Conservation (phyloP, 345 rosid genomes). For the Gossypium ekmanianum region DNA sequence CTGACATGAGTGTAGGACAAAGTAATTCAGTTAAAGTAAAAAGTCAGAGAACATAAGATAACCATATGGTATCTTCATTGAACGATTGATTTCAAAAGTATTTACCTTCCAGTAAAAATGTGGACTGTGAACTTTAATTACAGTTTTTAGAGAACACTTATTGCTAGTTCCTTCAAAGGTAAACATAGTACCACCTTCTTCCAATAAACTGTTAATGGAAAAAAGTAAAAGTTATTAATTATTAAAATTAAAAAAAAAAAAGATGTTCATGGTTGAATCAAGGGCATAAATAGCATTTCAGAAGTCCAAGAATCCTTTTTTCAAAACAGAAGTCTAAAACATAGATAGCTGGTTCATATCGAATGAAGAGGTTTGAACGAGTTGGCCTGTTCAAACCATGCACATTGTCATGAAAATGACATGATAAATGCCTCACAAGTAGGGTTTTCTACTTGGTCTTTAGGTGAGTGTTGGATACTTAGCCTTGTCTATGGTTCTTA, state of each 20-base stretch:
- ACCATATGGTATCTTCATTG: not conserved
- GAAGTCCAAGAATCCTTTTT: not conserved
- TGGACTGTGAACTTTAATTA: constrained; percentile 68
- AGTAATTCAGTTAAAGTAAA: no score
- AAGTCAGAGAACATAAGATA: not conserved
- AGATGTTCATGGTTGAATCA: not conserved
- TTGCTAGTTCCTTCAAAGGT: constrained; percentile 53
- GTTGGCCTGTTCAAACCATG: not conserved
- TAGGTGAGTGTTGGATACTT: no score
- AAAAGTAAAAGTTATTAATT: not conserved
- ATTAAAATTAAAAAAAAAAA: not conserved
- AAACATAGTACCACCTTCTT: constrained; percentile 87
- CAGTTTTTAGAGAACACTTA: constrained; percentile 42
- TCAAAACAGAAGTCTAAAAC: not conserved
- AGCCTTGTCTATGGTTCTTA: not conserved
- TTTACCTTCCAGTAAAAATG: constrained; percentile 91
- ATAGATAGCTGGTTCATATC: not conserved
- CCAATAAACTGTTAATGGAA: constrained; percentile 49
- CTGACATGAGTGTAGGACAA: no score
- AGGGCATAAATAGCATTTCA: not conserved
- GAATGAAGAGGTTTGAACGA: not conserved
- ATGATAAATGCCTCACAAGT: not conserved
- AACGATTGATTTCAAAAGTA: not conserved
- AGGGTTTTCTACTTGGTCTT: not conserved
- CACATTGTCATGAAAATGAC: not conserved